Percentiles rank a stretch among this genome's conserved stretches.
Conservation (phyloP, 2,329 filamentous ascomycete species). For the Xylaria polymorpha region DNA sequence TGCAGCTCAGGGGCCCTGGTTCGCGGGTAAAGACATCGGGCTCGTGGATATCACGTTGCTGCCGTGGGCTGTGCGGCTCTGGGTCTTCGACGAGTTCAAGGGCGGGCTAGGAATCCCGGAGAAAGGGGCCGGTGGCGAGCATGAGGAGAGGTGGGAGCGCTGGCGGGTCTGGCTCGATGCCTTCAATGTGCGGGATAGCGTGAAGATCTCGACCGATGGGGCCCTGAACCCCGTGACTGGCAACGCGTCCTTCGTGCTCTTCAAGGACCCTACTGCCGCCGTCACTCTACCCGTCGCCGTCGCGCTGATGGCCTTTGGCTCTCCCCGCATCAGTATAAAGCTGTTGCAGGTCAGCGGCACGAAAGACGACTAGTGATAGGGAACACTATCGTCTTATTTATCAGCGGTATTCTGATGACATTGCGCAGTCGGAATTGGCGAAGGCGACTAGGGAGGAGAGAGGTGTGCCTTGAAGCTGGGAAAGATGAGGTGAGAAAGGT, state of each 20-base stretch:
- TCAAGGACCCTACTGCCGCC: conserved; percentile 41
- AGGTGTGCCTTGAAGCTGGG: conserved; percentile 59
- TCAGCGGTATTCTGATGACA: conserved; percentile 58
- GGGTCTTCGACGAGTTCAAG: conserved; percentile 70
- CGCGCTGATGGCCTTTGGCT: conserved; percentile 59
- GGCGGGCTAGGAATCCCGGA: conserved; percentile 63
- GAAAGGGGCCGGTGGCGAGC: conserved; percentile 58
- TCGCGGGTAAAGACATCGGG: conserved; percentile 60
- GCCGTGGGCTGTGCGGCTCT: conserved; percentile 66
- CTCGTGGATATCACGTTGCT: conserved; percentile 66
- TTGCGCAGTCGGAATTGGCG: conserved; percentile 57
- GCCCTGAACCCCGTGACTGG: conserved; percentile 43
- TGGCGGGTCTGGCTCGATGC: conserved; percentile 65
- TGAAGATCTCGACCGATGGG: conserved; percentile 56
- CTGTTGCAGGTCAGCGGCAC: conserved; percentile 56
- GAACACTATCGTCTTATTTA: conserved; percentile 68
- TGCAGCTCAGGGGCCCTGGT: conserved; percentile 62
- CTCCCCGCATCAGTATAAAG: conserved; percentile 57
- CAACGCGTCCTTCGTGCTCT: conserved; percentile 46
- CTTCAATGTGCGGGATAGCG: conserved; percentile 60
- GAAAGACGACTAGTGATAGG: conserved; percentile 64
- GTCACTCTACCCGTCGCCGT: conserved; percentile 55
- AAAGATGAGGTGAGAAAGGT: not conserved
- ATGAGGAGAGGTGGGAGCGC: conserved; percentile 62
- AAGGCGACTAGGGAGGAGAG: conserved; percentile 60